Evolutionary conservation across 2,329 filamentous ascomycete genomes (phyloP).

Genomic region (Arthrinium phaeospermum): DNA sequence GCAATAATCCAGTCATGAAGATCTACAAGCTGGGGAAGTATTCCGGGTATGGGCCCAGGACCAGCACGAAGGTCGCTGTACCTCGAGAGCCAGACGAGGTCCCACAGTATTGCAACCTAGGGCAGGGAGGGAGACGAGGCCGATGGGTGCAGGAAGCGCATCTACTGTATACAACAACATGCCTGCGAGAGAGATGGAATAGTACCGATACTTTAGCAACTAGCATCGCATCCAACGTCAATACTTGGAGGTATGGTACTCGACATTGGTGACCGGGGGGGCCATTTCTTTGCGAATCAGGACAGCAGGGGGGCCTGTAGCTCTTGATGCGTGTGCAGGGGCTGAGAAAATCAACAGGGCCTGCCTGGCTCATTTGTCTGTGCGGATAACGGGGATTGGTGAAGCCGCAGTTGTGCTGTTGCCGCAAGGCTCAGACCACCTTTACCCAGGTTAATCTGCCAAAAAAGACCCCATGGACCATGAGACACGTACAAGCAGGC

Average conservation of each 20-base stretch:
- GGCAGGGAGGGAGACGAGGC: neutral
- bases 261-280: neutral
- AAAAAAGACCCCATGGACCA: neutral
- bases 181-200: neutral
- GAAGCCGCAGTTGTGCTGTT: neutral
- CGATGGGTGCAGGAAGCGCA: neutral
- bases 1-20: constrained; percentile 14
- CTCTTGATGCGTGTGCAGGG: neutral
- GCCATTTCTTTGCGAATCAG: neutral
- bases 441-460: constrained; percentile 15
- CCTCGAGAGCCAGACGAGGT: neutral
- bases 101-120: neutral
- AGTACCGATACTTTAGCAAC: constrained; percentile 4
- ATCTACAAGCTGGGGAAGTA: constrained; percentile 17
- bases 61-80: neutral
- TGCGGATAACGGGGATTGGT: constrained; percentile 9
- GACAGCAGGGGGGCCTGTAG: neutral
- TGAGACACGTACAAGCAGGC: constrained; percentile 12
- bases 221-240: neutral
- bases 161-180: constrained; percentile 9
- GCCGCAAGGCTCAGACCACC: constrained; percentile 5
- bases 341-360: constrained; percentile 13
- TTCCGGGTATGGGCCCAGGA: neutral
- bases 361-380: constrained; percentile 10
- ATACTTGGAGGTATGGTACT: constrained; percentile 8